A percentile compares a stretch with the other conserved stretches of the same genome.
Conservation (phyloP, 1,284 basidiomycete species). For the Ganoderma lucidum region DNA sequence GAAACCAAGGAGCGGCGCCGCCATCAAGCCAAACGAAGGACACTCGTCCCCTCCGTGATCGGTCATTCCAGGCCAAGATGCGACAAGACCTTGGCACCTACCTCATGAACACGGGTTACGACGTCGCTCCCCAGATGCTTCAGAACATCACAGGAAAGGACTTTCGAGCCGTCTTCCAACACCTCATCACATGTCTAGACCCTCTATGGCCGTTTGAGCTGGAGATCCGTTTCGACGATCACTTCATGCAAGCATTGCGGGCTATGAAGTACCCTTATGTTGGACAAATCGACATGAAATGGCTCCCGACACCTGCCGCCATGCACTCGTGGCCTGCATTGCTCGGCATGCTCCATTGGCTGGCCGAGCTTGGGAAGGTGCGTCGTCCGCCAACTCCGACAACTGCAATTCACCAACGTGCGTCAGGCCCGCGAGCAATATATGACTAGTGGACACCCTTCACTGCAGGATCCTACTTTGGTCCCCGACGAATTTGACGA, state of each 20-base stretch:
- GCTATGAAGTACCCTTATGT: constrained; percentile 81
- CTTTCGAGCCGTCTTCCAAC: constrained; percentile 83
- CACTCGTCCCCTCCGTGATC: constrained; percentile 76
- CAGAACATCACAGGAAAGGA: constrained; percentile 83
- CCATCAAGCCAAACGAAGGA: constrained; percentile 69
- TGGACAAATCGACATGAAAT: constrained; percentile 79
- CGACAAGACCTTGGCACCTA: constrained; percentile 77
- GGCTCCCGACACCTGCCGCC: constrained; percentile 84
- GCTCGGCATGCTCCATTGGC: constrained; percentile 87
- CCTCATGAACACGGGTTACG: constrained; percentile 68
- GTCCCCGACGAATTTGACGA: constrained; percentile 79
- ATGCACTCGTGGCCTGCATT: constrained; percentile 87
- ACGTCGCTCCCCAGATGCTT: constrained; percentile 71
- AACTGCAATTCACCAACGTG: not conserved
- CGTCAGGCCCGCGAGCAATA: constrained; percentile 56
- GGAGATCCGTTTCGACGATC: constrained; percentile 78
- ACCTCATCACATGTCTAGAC: constrained; percentile 78
- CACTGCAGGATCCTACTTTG: constrained; percentile 66
- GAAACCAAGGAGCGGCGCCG: constrained; percentile 52
- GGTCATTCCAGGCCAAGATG: constrained; percentile 75
- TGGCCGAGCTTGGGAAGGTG: constrained; percentile 84
- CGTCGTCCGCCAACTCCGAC: constrained; percentile 22
- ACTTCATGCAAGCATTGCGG: constrained; percentile 77
- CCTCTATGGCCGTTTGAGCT: constrained; percentile 66
- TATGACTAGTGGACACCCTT: constrained; percentile 65